Conservation (phyloP, 1,284 basidiomycete species). For the Ustilago crameri region DNA sequence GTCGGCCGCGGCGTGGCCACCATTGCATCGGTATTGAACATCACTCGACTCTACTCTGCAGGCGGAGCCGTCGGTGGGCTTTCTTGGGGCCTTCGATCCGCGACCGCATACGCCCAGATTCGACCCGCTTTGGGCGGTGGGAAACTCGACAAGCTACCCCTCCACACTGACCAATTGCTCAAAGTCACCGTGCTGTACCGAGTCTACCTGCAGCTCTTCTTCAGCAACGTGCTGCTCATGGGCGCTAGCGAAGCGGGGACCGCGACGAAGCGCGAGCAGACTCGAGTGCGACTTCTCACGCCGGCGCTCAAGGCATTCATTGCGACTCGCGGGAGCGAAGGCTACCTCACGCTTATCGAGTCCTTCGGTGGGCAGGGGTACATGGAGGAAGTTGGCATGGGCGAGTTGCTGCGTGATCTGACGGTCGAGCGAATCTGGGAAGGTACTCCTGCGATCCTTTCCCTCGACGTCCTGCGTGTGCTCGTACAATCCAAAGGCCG, state of each 20-base stretch:
- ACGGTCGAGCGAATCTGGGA: slow-evolving; percentile 86
- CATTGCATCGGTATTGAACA: slow-evolving; percentile 74
- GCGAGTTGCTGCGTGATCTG: slow-evolving; percentile 73
- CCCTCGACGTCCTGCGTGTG: slow-evolving; percentile 76
- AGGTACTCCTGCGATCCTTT: slow-evolving; percentile 74
- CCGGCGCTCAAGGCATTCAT: slow-evolving; percentile 79
- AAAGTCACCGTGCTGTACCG: slow-evolving; percentile 73
- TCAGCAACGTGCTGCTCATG: slow-evolving; percentile 93
- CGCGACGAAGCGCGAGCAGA: slow-evolving; percentile 95
- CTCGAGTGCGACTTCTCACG: slow-evolving; percentile 76
- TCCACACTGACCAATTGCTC: slow-evolving; percentile 69
- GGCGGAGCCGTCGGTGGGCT: slow-evolving; percentile 38
- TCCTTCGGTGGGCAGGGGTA: slow-evolving; percentile 81
- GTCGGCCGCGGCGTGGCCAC: slow-evolving; percentile 76
- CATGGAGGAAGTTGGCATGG: slow-evolving; percentile 77
- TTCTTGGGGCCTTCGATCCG: slow-evolving; percentile 50
- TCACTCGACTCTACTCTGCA: slow-evolving; percentile 72
- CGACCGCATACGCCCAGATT: slow-evolving; percentile 36
- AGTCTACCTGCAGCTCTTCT: slow-evolving; percentile 77
- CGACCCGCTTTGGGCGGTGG: slow-evolving; percentile 74
- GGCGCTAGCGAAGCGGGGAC: slow-evolving; percentile 91
- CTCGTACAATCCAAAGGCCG: slow-evolving; percentile 69
- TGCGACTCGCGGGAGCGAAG: slow-evolving; percentile 75
- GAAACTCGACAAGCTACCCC: slow-evolving; percentile 71
- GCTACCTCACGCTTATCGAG: slow-evolving; percentile 80